phyloP scores from a whole-genome alignment of 805 yeast species.

The Monosporozyma siamensis region DNA sequence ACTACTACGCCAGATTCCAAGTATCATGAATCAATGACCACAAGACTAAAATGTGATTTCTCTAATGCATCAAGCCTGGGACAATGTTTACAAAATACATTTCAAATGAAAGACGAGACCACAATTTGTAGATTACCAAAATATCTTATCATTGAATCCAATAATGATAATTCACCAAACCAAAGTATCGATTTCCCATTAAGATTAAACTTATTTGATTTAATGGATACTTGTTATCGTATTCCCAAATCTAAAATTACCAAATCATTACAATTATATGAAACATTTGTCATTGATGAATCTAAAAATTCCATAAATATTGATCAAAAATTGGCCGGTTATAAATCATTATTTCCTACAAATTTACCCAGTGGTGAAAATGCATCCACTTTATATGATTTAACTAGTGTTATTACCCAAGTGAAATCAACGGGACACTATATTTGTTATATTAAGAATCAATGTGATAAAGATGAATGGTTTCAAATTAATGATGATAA shows the following conservation, averaged over 20 bases:
- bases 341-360: constrained; percentile 29
- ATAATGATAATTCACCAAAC: constrained; percentile 81
- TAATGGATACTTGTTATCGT: constrained; percentile 61
- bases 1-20: too few relatives aligned
- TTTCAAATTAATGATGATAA: constrained; percentile 90
- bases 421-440: constrained; percentile 96
- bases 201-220: constrained; percentile 75
- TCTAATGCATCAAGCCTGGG: neutral
- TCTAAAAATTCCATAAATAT: neutral
- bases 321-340: neutral
- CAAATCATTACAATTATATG: neutral
- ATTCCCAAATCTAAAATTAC: neutral
- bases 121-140: constrained; percentile 72
- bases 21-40: neutral
- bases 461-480: constrained; percentile 69
- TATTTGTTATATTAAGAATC: constrained; percentile 75
- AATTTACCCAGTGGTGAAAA: constrained; percentile 55
- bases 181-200: constrained; percentile 91
- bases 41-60: constrained; percentile 1
- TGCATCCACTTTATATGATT: constrained; percentile 77
- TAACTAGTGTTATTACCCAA: constrained; percentile 72
- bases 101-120: constrained; percentile 29
- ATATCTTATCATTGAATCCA: constrained; percentile 75
- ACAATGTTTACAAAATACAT: neutral
- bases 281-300: neutral